Percentiles rank a stretch among this genome's conserved stretches.
These are phyloP conservation scores for Nitzschia sp. DNA, from an alignment of 108 stramenopile genomes.

Conservation along the genomic window DNA sequence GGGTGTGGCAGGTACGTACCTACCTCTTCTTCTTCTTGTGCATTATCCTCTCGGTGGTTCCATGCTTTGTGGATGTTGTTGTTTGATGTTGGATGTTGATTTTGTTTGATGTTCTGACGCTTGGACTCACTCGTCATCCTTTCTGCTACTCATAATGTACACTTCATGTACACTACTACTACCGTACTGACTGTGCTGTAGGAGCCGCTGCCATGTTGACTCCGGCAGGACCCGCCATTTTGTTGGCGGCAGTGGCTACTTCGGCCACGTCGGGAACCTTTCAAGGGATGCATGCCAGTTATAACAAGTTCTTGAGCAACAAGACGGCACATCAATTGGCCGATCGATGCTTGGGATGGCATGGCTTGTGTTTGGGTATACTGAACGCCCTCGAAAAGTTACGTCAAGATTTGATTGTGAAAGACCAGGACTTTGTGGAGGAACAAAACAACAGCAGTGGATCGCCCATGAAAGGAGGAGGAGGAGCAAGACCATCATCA, in stretches of 20 bases:
- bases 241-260: conserved; percentile 30
- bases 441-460: background rate
- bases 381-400: conserved; percentile 23
- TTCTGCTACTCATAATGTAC: no score
- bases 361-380: conserved; percentile 38
- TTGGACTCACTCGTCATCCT: no score
- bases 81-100: no score
- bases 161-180: no score
- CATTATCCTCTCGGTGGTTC: no score
- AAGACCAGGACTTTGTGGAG: background rate
- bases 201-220: conserved; percentile 35
- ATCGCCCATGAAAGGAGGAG: background rate
- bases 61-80: no score
- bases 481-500: background rate
- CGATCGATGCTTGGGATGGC: conserved; percentile 34
- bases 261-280: conserved; percentile 33
- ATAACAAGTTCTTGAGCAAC: conserved; percentile 11
- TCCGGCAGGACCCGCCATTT: conserved; percentile 27
- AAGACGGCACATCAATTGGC: conserved; percentile 23
- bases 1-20: conserved; percentile 39
- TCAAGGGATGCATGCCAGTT: conserved; percentile 20
- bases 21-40: no score
- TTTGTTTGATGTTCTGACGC: no score
- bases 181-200: no score
- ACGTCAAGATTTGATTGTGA: conserved; percentile 16